Evolutionary conservation across 2,329 filamentous ascomycete species (phyloP).

Genomic region (Lasiodiplodia sp.): DNA sequence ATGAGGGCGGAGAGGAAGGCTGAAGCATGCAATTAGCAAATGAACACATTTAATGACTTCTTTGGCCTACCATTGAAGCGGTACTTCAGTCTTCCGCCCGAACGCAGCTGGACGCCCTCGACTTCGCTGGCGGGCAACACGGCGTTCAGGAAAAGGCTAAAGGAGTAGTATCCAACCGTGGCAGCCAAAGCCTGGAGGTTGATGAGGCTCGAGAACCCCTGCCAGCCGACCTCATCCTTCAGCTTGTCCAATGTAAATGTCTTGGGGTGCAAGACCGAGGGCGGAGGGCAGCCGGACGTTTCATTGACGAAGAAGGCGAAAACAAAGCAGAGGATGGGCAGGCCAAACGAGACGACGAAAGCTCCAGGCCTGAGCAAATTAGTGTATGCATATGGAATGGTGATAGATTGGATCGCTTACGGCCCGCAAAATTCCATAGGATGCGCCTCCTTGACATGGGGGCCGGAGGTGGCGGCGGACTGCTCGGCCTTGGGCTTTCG

Average conservation of each 20-base stretch:
- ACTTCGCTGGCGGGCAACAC: slow-evolving; percentile 76
- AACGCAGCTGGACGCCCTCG: slow-evolving; percentile 73
- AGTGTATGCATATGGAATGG: background rate
- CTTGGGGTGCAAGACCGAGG: slow-evolving; percentile 76
- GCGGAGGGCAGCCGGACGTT: slow-evolving; percentile 86
- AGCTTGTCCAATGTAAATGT: slow-evolving; percentile 75
- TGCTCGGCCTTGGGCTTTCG: slow-evolving; percentile 5
- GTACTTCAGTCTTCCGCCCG: slow-evolving; percentile 80
- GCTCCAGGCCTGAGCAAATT: slow-evolving; percentile 70
- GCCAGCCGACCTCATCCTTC: slow-evolving; percentile 85
- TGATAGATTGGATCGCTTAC: slow-evolving; percentile 7
- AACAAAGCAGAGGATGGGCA: slow-evolving; percentile 80
- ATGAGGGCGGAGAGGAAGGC: slow-evolving; percentile 78
- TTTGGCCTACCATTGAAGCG: slow-evolving; percentile 65
- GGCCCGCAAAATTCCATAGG: slow-evolving; percentile 31
- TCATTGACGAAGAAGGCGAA: slow-evolving; percentile 92
- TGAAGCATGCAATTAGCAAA: slow-evolving; percentile 46
- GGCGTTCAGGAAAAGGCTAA: slow-evolving; percentile 77
- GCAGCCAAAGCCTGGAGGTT: slow-evolving; percentile 74
- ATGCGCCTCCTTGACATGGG: slow-evolving; percentile 22
- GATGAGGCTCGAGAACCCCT: slow-evolving; percentile 74
- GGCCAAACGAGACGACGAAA: slow-evolving; percentile 77
- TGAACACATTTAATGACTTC: background rate
- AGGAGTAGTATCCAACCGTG: slow-evolving; percentile 77
- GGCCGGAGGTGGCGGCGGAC: background rate